Evolutionary conservation across 2,329 filamentous ascomycete genomes (phyloP), one percentile per base, ranked within the genome.

Genomic region (Ophiobolus disseminans): DNA sequence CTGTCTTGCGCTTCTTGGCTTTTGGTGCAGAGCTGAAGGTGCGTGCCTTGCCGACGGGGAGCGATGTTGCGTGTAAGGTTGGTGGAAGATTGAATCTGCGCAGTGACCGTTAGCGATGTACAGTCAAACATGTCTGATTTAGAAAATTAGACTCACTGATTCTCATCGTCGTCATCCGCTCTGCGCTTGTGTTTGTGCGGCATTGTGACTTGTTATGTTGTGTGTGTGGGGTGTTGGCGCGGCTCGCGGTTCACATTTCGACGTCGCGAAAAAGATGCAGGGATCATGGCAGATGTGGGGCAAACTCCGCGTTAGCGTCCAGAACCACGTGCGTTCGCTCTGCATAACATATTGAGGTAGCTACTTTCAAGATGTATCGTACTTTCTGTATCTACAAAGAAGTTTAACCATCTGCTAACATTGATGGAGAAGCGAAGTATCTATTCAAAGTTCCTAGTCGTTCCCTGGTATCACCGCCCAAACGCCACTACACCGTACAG

Each of bases 161-260:
- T 59, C 22, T 70, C 66, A 50, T 75, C 69, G n/a, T 61, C 62
- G 10, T 71, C 79, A 7, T 46, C 43, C 5, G 43, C 26, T 56
- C 83, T 83, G 58, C 89, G 82, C 55, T 88, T 93, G 72, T 95
- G 90, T 76, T 95, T 95, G 77, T 93, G 90, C 72, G 90, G 90
- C 90, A 95, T 95, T 25, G 49, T 57, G 48, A 45, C 37, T 45
- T 36, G 8, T 11, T 2, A n/a, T 14, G 25, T 26, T 13, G 14
- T n/a, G 21, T 17, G 11, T 13, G 11, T 7, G 26, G 26, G 20
- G 23, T 26, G 19, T 20, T 23, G 45, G 16, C 25, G 22, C 14
- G 31, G 9, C 6, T 31, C 16, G 16, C 35, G 11, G 22, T 37
- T 34, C n/a, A 5, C 7, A 25, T 21, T 17, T 10, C 5, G 13